Conservation (phyloP, 2,329 filamentous ascomycete genomes). For the Trichothecium sympodiale region DNA sequence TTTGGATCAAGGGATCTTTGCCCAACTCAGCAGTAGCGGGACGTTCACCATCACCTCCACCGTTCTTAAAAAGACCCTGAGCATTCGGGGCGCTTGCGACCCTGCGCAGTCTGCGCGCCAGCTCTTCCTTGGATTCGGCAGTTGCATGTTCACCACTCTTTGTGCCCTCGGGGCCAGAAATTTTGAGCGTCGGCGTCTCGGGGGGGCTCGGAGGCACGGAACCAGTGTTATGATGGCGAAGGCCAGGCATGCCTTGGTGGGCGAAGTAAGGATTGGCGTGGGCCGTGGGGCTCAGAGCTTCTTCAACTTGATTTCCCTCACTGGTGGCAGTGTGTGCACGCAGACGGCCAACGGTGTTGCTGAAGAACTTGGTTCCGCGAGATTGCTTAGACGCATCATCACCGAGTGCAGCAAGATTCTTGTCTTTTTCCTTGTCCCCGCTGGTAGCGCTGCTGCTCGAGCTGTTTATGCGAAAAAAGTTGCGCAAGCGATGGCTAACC, state of each 20-base stretch:
- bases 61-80: slow-evolving; percentile 68
- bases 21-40: slow-evolving; percentile 78
- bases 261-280: slow-evolving; percentile 95
- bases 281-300: slow-evolving; percentile 80
- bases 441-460: slow-evolving; percentile 24
- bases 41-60: slow-evolving; percentile 46
- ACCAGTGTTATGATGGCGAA: slow-evolving; percentile 89
- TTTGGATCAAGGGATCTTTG: slow-evolving; percentile 60
- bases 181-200: slow-evolving; percentile 72
- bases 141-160: slow-evolving; percentile 54
- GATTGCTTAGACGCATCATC: slow-evolving; percentile 34
- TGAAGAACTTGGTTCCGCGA: slow-evolving; percentile 80
- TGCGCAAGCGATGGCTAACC: slow-evolving; percentile 58
- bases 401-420: slow-evolving; percentile 4
- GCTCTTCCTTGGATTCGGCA: slow-evolving; percentile 78
- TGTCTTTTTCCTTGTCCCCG: slow-evolving; percentile 21
- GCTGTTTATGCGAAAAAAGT: slow-evolving; percentile 59
- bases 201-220: slow-evolving; percentile 89
- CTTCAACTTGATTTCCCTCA: slow-evolving; percentile 84
- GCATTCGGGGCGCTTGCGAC: slow-evolving; percentile 96
- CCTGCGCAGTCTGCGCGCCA: slow-evolving; percentile 82
- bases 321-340: slow-evolving; percentile 85
- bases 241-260: slow-evolving; percentile 85
- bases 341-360: slow-evolving; percentile 73
- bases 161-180: slow-evolving; percentile 54